Conservation (phyloP, 352 stramenopile genomes). For the Pythium coloratum region DNA sequence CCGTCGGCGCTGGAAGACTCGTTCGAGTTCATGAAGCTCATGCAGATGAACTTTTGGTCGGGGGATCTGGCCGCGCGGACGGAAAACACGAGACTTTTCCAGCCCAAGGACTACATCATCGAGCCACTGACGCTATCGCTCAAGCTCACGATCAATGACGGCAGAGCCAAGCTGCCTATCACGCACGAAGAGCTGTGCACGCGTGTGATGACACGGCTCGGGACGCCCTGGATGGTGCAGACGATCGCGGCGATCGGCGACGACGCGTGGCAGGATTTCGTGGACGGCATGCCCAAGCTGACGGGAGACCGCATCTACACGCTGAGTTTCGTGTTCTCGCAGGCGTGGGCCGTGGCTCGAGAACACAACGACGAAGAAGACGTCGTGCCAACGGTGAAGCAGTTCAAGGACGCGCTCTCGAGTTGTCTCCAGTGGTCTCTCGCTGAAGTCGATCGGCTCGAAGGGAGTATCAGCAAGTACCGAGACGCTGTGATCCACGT, state of each 20-base stretch:
- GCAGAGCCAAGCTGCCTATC: slow-evolving; percentile 72
- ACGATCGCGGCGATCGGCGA: slow-evolving; percentile 76
- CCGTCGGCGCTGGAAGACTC: slow-evolving; percentile 45
- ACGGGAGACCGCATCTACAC: slow-evolving; percentile 77
- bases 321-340: slow-evolving; percentile 82
- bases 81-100: slow-evolving; percentile 40
- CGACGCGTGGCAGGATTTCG: slow-evolving; percentile 65
- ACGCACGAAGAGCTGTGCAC: slow-evolving; percentile 76
- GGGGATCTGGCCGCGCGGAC: slow-evolving; percentile 14
- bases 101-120: slow-evolving; percentile 62
- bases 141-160: slow-evolving; percentile 82
- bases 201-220: slow-evolving; percentile 68
- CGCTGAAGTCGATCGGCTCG: slow-evolving; percentile 58
- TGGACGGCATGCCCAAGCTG: slow-evolving; percentile 69
- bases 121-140: slow-evolving; percentile 75
- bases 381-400: slow-evolving; percentile 58
- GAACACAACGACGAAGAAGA: slow-evolving; percentile 80
- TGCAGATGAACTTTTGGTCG: slow-evolving; percentile 68
- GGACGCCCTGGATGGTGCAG: slow-evolving; percentile 76
- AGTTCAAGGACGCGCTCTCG: slow-evolving; percentile 73
- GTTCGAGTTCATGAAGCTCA: slow-evolving; percentile 60
- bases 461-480: slow-evolving; percentile 64
- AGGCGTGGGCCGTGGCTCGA: slow-evolving; percentile 78
- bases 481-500: slow-evolving; percentile 79
- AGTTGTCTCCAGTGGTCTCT: slow-evolving; percentile 79